Base-by-base conservation (phyloP, 805 yeast genomes). In the Metschnikowia continentalis region DNA sequence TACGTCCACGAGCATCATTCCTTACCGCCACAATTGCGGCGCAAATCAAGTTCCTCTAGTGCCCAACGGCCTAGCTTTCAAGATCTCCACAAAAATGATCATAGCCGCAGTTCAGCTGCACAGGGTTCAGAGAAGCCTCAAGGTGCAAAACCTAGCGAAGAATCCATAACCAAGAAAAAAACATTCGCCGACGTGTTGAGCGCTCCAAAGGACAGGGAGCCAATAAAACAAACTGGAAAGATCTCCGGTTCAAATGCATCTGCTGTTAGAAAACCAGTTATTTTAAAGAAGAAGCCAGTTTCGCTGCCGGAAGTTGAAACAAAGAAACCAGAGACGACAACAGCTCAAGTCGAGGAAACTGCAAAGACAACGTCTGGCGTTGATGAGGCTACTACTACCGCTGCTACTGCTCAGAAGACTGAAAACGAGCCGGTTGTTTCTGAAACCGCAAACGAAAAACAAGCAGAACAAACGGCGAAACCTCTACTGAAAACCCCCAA, bases 121-220 rank as follows among this genome's bases (percentile, higher is more conserved):
- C 36, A 32, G 19, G 20, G 5, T 33, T 8, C 43, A 15, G 38
- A 15, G 32, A 33, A 33, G 10, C 3, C 46, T 14, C 20, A 32
- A 7, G 5, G 7, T 15, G 11, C 15, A 19, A 42, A 36, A 20
- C 6, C 19, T 5, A 37, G 38, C 10, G 46, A 36, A 6, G 35
- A 15, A 19, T 14, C 7, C 17, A 17, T 14, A 30, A 43, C 42
- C 17, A 57, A 59, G n/a, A 68, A 70, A 8, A 61, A 66, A 50
- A 71, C 76, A 53, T 63, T 73, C 52, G 78, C 78, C 2, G 70
- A 70, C 42, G 54, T 73, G 22, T 63, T 74, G 43, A 66, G 75
- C 45, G 52, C 61, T n/a, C 54, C 59, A n/a, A 56, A 57, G 19
- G 53, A 48, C 5, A 56, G 47, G 10, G 57, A 55, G 32, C 46